These are phyloP conservation scores for Beauveria scarabaeidicola DNA, from an alignment of 2,329 filamentous ascomycete species.

Conservation along the genomic window DNA sequence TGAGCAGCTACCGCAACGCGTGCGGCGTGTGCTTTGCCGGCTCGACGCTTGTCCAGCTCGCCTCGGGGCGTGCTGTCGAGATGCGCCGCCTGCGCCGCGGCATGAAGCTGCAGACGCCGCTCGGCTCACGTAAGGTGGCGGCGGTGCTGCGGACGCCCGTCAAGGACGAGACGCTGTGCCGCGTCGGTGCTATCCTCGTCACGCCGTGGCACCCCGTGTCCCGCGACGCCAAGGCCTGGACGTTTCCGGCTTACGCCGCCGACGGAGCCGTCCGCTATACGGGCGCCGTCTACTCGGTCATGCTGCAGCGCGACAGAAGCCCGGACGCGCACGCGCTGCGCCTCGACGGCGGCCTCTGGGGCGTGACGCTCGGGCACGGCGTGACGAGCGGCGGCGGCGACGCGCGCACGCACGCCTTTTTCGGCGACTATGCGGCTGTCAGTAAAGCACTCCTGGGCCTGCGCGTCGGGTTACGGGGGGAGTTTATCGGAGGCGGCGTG, in stretches of 20 bases:
- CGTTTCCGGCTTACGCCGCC: conserved; percentile 35
- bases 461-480: conserved; percentile 27
- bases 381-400: conserved; percentile 25
- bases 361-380: conserved; percentile 52
- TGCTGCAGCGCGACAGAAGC: conserved; percentile 39
- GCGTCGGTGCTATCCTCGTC: conserved; percentile 38
- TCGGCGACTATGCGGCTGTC: conserved; percentile 42
- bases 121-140: conserved; percentile 38
- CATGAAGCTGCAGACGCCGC: conserved; percentile 40
- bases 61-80: conserved; percentile 28
- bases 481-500: conserved; percentile 37
- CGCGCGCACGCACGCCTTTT: conserved; percentile 43
- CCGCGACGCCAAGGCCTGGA: conserved; percentile 31
- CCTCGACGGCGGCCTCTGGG: conserved; percentile 36
- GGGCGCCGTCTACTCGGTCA: conserved; percentile 47
- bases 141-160: conserved; percentile 44
- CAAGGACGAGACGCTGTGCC: conserved; percentile 31
- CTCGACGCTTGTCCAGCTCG: conserved; percentile 37
- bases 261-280: conserved; percentile 32
- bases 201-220: conserved; percentile 54
- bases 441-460: conserved; percentile 29
- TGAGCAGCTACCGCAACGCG: conserved; percentile 36
- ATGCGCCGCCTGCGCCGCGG: conserved; percentile 38
- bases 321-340: conserved; percentile 41
- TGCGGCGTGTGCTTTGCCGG: conserved; percentile 45